phyloP scores from a whole-genome alignment of 139 green algal genomes.

The Deuterostichococcus epilithicus region DNA sequence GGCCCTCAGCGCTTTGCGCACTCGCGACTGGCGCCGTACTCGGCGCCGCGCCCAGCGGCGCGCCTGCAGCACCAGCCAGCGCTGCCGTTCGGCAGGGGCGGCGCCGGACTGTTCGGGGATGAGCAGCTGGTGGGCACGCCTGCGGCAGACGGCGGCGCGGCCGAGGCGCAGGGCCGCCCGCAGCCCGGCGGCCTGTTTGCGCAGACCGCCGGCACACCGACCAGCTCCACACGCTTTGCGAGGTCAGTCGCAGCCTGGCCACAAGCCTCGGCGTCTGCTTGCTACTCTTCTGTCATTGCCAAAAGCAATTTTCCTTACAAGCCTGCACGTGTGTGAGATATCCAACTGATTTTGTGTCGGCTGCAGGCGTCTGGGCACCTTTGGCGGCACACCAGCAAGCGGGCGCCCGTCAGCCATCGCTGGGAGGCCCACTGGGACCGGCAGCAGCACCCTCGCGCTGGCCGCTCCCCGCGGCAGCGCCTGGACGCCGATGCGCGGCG shows the following conservation, averaged over 20 bases:
- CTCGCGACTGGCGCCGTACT: background rate
- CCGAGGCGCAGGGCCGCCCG: background rate
- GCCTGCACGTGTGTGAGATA: too few species aligned
- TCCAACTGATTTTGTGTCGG: too few species aligned
- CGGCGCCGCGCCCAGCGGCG: too few species aligned
- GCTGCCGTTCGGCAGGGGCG: background rate
- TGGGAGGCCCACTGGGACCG: background rate
- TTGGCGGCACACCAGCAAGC: background rate
- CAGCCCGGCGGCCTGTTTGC: background rate
- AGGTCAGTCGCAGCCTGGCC: background rate
- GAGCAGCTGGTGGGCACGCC: too few species aligned
- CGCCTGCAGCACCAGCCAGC: background rate
- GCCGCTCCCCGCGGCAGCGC: too few species aligned
- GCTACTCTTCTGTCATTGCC: too few species aligned
- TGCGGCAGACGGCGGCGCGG: too few species aligned
- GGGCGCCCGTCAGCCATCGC: too few species aligned
- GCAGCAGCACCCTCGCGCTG: background rate
- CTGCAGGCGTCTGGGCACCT: too few species aligned
- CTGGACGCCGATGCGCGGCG: background rate
- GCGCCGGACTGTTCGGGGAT: background rate
- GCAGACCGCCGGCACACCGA: background rate
- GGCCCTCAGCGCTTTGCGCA: background rate
- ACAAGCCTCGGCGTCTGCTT: too few species aligned
- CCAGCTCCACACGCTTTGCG: background rate
- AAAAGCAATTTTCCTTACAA: too few species aligned